A percentile compares a stretch with the other conserved stretches of the same genome.
phyloP scores from a whole-genome alignment of 2,329 filamentous ascomycete species.

The Amesomyces nigricolor region DNA sequence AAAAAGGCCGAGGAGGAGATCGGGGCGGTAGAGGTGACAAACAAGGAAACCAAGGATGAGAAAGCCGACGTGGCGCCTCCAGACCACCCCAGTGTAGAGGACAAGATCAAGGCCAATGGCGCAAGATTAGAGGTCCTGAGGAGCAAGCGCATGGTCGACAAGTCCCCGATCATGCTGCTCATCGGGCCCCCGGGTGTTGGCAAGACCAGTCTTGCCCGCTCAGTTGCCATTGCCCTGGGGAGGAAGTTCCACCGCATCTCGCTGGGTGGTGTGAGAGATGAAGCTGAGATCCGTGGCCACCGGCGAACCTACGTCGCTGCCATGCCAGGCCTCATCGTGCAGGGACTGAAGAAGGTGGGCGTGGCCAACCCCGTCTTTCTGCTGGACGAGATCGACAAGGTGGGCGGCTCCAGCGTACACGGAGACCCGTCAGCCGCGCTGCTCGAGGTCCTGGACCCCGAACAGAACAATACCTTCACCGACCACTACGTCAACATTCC shows the following conservation, averaged over 20 bases:
- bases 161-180: slow-evolving; percentile 89
- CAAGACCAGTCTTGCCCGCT: slow-evolving; percentile 92
- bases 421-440: slow-evolving; percentile 95
- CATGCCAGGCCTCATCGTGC: slow-evolving; percentile 95
- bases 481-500: slow-evolving; percentile 97
- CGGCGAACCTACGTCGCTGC: slow-evolving; percentile 93
- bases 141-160: slow-evolving; percentile 82
- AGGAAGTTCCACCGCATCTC: slow-evolving; percentile 97
- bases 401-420: slow-evolving; percentile 84
- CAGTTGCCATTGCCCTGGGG: slow-evolving; percentile 83
- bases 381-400: slow-evolving; percentile 96
- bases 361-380: slow-evolving; percentile 94
- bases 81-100: slow-evolving; percentile 22
- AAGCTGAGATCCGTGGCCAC: slow-evolving; percentile 94
- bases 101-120: slow-evolving; percentile 40
- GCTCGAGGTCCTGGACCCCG: slow-evolving; percentile 94
- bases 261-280: slow-evolving; percentile 88
- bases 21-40: slow-evolving; percentile 40
- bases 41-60: slow-evolving; percentile 30
- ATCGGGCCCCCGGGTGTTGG: slow-evolving; percentile 91
- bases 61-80: slow-evolving; percentile 13
- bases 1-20: slow-evolving; percentile 56
- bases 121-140: slow-evolving; percentile 70
- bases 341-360: slow-evolving; percentile 89
- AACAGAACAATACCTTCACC: slow-evolving; percentile 91